Evolutionary conservation across 148 eudicot species (phyloP).

Genomic region (Cornus kousa): DNA sequence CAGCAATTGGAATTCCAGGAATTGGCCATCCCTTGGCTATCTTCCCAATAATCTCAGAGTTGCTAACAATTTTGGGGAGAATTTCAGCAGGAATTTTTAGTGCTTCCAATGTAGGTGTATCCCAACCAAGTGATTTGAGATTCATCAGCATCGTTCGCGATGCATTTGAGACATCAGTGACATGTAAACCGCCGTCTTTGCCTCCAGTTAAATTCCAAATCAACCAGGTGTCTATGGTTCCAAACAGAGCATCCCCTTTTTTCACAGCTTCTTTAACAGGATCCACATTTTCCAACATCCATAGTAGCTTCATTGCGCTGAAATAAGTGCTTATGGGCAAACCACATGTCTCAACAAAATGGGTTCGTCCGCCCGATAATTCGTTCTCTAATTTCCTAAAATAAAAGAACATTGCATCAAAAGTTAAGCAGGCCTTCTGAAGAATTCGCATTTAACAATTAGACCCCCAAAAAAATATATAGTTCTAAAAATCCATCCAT

Average conservation of each 20-base stretch:
- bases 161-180: slow-evolving; percentile 94
- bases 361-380: slow-evolving; percentile 76
- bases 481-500: too few species aligned
- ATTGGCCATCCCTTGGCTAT: slow-evolving; percentile 79
- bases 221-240: slow-evolving; percentile 94
- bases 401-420: slow-evolving; percentile 10
- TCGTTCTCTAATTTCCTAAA: slow-evolving; percentile 81
- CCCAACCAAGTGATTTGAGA: slow-evolving; percentile 83
- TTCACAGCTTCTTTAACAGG: slow-evolving; percentile 67
- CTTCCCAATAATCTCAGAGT: slow-evolving; percentile 74
- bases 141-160: slow-evolving; percentile 97
- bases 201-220: slow-evolving; percentile 98
- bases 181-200: slow-evolving; percentile 60
- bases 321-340: slow-evolving; percentile 96
- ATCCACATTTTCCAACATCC: slow-evolving; percentile 86
- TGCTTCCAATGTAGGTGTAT: slow-evolving; percentile 55
- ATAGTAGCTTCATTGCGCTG: slow-evolving; percentile 84
- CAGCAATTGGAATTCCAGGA: slow-evolving; percentile 82
- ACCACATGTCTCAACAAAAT: slow-evolving; percentile 84
- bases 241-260: slow-evolving; percentile 84
- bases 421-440: not conserved
- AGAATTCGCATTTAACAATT: not conserved
- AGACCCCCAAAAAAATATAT: too few species aligned
- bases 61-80: slow-evolving; percentile 83
- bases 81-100: slow-evolving; percentile 54